Conservation (phyloP, 257 asterid genomes). For the Perilla frutescens region DNA sequence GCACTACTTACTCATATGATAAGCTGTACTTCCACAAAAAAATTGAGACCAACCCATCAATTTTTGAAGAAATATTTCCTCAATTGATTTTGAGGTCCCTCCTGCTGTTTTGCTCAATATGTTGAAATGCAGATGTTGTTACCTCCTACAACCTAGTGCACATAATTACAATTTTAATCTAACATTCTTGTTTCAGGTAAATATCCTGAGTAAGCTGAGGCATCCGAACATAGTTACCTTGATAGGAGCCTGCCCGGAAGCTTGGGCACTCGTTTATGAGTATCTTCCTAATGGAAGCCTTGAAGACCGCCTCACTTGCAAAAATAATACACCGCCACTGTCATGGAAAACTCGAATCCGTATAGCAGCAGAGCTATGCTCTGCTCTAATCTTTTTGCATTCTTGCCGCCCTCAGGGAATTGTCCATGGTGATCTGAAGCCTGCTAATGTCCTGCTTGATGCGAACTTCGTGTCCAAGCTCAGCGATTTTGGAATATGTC, state of each 20-base stretch:
- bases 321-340: slow-evolving; percentile 78
- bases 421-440: slow-evolving; percentile 86
- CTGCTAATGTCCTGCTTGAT: slow-evolving; percentile 81
- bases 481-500: slow-evolving; percentile 80
- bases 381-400: slow-evolving; percentile 85
- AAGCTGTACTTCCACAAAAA: not conserved
- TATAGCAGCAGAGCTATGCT: slow-evolving; percentile 85
- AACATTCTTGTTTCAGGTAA: slow-evolving; percentile 55
- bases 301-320: slow-evolving; percentile 88
- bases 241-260: slow-evolving; percentile 90
- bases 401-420: slow-evolving; percentile 65
- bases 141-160: too few relatives aligned
- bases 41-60: not conserved
- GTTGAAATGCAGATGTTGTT: not conserved
- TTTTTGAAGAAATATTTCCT: slow-evolving; percentile 3
- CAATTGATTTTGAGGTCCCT: not conserved
- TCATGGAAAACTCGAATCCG: slow-evolving; percentile 92
- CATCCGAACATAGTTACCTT: slow-evolving; percentile 88
- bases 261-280: slow-evolving; percentile 80
- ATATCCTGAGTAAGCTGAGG: slow-evolving; percentile 81
- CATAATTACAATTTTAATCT: slow-evolving; percentile 10
- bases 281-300: slow-evolving; percentile 93
- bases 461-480: slow-evolving; percentile 79
- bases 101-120: not conserved
- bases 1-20: slow-evolving; percentile 1